phyloP scores from a whole-genome alignment of 371 early-diverging fungal species.

The Saksenaea oblongispora region DNA sequence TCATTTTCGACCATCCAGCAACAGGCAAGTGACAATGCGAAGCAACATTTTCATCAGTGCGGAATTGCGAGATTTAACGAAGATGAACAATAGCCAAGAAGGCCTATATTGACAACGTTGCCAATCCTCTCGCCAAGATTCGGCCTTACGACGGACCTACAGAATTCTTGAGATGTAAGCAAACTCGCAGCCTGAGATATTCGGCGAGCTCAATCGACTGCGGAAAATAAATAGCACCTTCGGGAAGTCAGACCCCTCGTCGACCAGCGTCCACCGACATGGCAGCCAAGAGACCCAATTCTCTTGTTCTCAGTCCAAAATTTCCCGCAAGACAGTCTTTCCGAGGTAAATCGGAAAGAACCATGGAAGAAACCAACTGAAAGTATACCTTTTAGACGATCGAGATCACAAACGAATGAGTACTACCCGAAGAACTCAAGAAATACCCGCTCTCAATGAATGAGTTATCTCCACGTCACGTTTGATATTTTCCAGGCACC shows the following conservation, averaged over 20 bases:
- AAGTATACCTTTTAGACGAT: background rate
- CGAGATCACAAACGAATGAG: background rate
- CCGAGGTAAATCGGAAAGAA: background rate
- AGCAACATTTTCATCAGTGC: background rate
- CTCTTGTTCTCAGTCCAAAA: background rate
- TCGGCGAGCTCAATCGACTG: constrained; percentile 6
- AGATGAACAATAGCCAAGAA: constrained; percentile 36
- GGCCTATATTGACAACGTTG: constrained; percentile 43
- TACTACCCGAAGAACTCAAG: background rate
- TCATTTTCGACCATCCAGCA: constrained; percentile 67
- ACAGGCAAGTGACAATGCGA: constrained; percentile 48
- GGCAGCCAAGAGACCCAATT: background rate
- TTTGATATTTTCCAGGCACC: constrained; percentile 3
- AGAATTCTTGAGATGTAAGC: constrained; percentile 26
- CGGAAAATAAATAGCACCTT: constrained; percentile 5
- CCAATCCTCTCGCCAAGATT: constrained; percentile 27
- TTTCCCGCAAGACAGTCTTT: background rate
- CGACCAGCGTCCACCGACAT: constrained; percentile 17
- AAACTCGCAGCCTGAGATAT: constrained; percentile 1
- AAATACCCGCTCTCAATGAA: constrained; percentile 2
- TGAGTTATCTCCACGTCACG: background rate
- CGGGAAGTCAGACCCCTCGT: constrained; percentile 12
- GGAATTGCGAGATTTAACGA: background rate
- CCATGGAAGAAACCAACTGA: background rate
- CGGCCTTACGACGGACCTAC: constrained; percentile 31